These are phyloP conservation scores for Phytomonas francai DNA, from an alignment of 208 protist species.

Conservation along the genomic window DNA sequence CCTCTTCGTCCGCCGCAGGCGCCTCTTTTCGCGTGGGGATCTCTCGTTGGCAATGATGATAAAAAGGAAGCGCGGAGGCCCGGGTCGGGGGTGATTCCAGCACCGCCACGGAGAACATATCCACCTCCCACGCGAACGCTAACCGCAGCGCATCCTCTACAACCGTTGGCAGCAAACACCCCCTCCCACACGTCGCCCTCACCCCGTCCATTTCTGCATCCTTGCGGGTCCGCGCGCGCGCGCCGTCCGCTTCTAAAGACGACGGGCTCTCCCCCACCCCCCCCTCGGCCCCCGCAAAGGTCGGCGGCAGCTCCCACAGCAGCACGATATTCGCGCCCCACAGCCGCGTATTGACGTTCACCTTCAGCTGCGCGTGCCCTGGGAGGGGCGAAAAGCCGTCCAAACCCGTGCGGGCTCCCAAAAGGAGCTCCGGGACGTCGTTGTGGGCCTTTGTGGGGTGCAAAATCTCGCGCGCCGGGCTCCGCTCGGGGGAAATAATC, in stretches of 20 bases:
- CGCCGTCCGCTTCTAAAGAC: constrained; percentile 32
- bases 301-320: constrained; percentile 29
- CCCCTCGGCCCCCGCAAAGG: too few relatives aligned
- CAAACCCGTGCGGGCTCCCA: constrained; percentile 10
- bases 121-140: constrained; percentile 59
- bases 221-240: constrained; percentile 8
- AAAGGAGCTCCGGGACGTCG: constrained; percentile 42
- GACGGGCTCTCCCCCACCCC: too few relatives aligned
- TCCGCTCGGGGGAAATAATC: constrained; percentile 51
- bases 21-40: too few relatives aligned
- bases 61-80: too few relatives aligned
- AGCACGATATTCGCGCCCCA: constrained; percentile 63
- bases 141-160: constrained; percentile 65
- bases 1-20: too few relatives aligned
- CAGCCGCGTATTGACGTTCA: constrained; percentile 53
- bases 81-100: constrained; percentile 9
- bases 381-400: constrained; percentile 33
- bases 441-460: constrained; percentile 15
- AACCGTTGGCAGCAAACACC: constrained; percentile 14
- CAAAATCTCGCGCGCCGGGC: constrained; percentile 27
- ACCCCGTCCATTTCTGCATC: neutral
- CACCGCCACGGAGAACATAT: constrained; percentile 73
- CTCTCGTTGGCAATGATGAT: too few relatives aligned
- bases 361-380: constrained; percentile 24
- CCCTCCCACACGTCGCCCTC: too few relatives aligned